Evolutionary conservation across 768 basidiomycete genomes (phyloP).

Genomic region (Panellus pusillus): DNA sequence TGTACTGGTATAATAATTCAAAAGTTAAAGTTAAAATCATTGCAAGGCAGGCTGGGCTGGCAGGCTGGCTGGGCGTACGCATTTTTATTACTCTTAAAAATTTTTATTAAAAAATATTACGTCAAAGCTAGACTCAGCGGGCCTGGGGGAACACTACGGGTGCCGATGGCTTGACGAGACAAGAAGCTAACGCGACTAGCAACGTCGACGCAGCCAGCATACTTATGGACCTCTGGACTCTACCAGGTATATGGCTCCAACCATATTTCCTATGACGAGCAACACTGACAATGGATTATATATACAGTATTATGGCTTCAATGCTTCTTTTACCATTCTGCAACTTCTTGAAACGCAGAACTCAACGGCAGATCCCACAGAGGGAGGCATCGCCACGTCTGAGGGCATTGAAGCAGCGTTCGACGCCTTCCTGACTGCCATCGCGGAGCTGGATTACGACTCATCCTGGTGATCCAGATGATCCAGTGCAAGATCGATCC

Average conservation of each 20-base stretch:
- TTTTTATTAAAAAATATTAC: no score
- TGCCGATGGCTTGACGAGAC: constrained; percentile 34
- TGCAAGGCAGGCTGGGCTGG: no score
- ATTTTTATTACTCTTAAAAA: no score
- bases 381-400: constrained; percentile 37
- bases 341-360: constrained; percentile 48
- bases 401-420: constrained; percentile 37
- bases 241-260: constrained; percentile 39
- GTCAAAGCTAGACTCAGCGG: constrained; percentile 43
- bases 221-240: constrained; percentile 47
- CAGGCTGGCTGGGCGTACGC: no score
- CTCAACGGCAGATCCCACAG: constrained; percentile 35
- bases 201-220: constrained; percentile 42
- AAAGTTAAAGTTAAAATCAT: no score
- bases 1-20: no score
- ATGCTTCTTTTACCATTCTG: constrained; percentile 47
- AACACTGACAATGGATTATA: no score
- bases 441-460: constrained; percentile 47
- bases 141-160: constrained; percentile 42
- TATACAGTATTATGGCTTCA: constrained; percentile 46
- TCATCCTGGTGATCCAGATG: constrained; percentile 39
- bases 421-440: constrained; percentile 40
- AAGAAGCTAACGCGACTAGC: constrained; percentile 35
- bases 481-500: constrained; percentile 43
- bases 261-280: neutral